These are phyloP conservation scores for Przewalskia tangutica DNA, from an alignment of 257 asterid species.

Conservation along the genomic window DNA sequence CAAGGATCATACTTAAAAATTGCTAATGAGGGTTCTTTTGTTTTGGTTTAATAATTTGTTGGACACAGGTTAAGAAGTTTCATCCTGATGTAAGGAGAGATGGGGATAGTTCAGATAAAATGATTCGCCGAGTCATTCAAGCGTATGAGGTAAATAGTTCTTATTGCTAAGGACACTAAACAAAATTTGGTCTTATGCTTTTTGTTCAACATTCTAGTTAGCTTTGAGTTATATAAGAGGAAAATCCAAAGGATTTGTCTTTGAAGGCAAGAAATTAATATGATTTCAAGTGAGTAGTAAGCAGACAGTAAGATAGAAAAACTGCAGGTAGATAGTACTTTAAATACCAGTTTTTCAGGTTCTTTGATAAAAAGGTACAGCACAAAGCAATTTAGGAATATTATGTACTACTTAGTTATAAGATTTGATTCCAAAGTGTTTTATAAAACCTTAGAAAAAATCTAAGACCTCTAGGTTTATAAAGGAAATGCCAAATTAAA, in stretches of 20 bases:
- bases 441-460: neutral
- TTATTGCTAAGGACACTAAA: neutral
- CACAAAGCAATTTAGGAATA: neutral
- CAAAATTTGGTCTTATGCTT: neutral
- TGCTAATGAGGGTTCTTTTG: neutral
- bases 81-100: constrained; percentile 69
- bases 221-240: neutral
- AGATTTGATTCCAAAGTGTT: neutral
- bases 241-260: neutral
- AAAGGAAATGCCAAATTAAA: neutral
- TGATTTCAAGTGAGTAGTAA: neutral
- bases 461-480: neutral
- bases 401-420: neutral
- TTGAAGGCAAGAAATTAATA: neutral
- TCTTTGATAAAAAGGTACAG: neutral
- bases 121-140: constrained; percentile 71
- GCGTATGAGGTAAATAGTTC: constrained; percentile 63
- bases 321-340: neutral
- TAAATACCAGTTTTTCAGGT: neutral
- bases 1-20: neutral
- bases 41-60: neutral
- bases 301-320: neutral
- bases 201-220: neutral
- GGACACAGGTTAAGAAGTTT: constrained; percentile 60
- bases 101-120: constrained; percentile 43